Evolutionary conservation across 257 asterid species (phyloP), one percentile per base, ranked within the genome.

Genomic region (Parsonsia alboflavescens): DNA sequence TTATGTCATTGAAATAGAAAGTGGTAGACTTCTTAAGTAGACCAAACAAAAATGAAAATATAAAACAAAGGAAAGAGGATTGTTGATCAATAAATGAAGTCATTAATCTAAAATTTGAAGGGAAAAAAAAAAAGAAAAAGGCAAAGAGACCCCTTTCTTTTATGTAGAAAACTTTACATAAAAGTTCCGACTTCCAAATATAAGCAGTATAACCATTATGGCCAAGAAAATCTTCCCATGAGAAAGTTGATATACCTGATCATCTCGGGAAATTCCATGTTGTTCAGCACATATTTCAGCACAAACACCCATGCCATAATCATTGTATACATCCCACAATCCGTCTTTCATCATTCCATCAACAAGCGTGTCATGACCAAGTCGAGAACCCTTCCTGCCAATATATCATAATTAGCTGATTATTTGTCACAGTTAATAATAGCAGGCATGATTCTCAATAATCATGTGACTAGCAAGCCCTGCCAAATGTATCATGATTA

Each of bases 281-380:
- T 85, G 83, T 75, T 92, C 97, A 19, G 97, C 92, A 77, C 99
- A 95, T 78, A 88, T 77, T 82, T 95, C 99, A 76, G 99, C 99
- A 80, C 99, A 95, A 78, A 92, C 97, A 16, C 99, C 99, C 99
- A 95, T 95, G 75, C 98, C 96, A 50, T 75, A 87, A 77, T 95
- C 97, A 82, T 87, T 88, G 76, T 92, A 95, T 59, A 88, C 99
- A 83, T 95, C 99, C 96, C 97, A 92, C 24, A 95, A 86, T 49
- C 99, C 99, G 78, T 95, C 99, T 85, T 92, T 95, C 77, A 95
- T 69, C 99, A 95, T 92, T 80, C 99, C 99, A 84, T 95, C 99
- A 82, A 95, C 96, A 73, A 95, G 90, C 72, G 98, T 79, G 82
- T 95, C 99, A 59, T 95, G 97, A 76, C 99, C 99, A 70, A 90